Conservation (phyloP, 306 rosid species). For the Trifolium fragiferum region DNA sequence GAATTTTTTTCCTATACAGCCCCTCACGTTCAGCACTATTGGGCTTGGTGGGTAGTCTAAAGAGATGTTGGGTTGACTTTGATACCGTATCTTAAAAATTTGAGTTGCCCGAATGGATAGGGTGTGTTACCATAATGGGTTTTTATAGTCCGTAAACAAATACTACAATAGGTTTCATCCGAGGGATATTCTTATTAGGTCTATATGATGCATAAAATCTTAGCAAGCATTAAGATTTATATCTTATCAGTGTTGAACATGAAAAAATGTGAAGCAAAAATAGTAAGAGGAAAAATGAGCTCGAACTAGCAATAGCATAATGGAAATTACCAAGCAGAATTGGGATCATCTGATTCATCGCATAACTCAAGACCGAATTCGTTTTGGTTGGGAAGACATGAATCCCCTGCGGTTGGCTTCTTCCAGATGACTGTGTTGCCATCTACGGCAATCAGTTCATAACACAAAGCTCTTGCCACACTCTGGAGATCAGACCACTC, state of each 20-base stretch:
- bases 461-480: conserved; percentile 92
- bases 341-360: conserved; percentile 78
- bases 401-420: conserved; percentile 71
- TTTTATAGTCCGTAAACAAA: not conserved
- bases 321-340: conserved; percentile 75
- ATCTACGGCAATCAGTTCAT: conserved; percentile 88
- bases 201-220: conserved; percentile 17
- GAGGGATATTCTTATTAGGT: conserved; percentile 3
- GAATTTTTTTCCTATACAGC: not conserved
- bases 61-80: not conserved
- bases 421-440: conserved; percentile 96
- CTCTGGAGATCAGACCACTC: conserved; percentile 99
- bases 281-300: conserved; percentile 12
- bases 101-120: not conserved
- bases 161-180: not conserved
- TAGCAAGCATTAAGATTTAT: conserved; percentile 5
- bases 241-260: conserved; percentile 4
- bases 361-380: conserved; percentile 86
- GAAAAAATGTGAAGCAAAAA: conserved; percentile 24
- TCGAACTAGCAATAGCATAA: conserved; percentile 20
- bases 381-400: conserved; percentile 83
- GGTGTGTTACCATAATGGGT: not conserved
- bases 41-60: not conserved
- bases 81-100: not conserved
- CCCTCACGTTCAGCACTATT: not conserved